Evolutionary conservation across 495 filamentous ascomycete genomes (phyloP).

Genomic region (Podospora conica): DNA sequence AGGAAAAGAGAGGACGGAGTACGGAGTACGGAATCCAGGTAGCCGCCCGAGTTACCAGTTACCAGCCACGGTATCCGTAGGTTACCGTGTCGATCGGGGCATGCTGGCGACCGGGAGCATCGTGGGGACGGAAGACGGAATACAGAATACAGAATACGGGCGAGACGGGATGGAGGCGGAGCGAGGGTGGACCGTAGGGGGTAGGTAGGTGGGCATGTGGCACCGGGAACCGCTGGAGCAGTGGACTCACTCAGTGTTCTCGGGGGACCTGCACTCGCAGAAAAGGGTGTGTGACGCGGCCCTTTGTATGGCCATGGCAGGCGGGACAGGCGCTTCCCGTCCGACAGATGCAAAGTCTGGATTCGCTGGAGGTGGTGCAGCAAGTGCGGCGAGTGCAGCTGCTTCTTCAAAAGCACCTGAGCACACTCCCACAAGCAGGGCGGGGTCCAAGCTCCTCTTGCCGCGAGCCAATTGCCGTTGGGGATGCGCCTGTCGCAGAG

Average conservation of each 20-base stretch:
- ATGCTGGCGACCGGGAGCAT: neutral
- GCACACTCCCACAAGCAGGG: neutral
- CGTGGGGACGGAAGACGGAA: neutral
- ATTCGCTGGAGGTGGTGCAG: neutral
- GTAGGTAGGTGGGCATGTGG: neutral
- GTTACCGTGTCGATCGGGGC: neutral
- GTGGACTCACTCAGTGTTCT: neutral
- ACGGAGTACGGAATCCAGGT: neutral
- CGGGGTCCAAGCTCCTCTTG: neutral
- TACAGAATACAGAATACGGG: no score
- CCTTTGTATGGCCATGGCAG: neutral
- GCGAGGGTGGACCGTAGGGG: neutral
- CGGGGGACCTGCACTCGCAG: neutral
- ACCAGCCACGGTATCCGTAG: neutral
- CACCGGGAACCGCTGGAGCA: neutral
- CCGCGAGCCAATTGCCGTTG: neutral
- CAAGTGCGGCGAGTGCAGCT: neutral
- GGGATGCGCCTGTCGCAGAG: neutral
- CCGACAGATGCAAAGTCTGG: neutral
- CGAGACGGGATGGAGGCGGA: no score
- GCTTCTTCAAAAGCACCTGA: neutral
- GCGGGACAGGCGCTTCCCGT: neutral
- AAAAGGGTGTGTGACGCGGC: neutral
- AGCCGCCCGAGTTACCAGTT: neutral
- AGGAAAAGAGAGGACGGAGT: neutral